phyloP scores from a whole-genome alignment of 2,329 filamentous ascomycete species.

The Lasiodiplodia gonubiensis region DNA sequence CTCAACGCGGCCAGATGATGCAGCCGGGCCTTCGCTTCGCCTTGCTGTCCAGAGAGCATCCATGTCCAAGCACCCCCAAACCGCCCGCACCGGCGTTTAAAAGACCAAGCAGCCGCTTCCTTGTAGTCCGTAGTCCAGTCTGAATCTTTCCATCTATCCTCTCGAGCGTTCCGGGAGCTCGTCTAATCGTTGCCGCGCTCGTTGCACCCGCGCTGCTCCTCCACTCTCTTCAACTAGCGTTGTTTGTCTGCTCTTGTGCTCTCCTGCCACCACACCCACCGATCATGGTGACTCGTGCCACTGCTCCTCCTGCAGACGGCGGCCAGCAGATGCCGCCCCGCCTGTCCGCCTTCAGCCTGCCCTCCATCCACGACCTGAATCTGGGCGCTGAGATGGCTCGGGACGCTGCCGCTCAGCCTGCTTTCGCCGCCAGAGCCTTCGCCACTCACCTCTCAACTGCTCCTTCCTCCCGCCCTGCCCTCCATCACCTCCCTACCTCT shows the following conservation, averaged over 20 bases:
- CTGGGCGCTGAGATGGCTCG: constrained; percentile 16
- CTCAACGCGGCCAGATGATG: constrained; percentile 27
- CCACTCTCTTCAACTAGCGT: constrained; percentile 22
- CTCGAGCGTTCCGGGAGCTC: not conserved
- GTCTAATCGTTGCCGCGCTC: constrained; percentile 15
- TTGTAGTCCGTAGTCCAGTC: constrained; percentile 22
- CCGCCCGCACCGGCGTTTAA: constrained; percentile 14
- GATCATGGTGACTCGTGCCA: constrained; percentile 27
- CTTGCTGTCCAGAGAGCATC: constrained; percentile 16
- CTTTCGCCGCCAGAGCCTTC: constrained; percentile 13
- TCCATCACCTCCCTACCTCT: constrained; percentile 2
- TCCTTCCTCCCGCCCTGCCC: not conserved
- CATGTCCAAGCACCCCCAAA: constrained; percentile 13
- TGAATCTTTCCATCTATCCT: constrained; percentile 2
- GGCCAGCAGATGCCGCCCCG: constrained; percentile 20
- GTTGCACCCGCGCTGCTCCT: constrained; percentile 22
- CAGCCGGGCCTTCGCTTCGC: constrained; percentile 22
- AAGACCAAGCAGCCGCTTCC: constrained; percentile 21
- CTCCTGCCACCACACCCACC: constrained; percentile 20
- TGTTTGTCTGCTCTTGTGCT: constrained; percentile 24
- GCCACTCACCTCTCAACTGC: not conserved
- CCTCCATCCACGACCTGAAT: constrained; percentile 23
- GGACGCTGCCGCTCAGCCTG: not conserved
- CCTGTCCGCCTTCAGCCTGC: constrained; percentile 18
- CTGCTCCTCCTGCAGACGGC: constrained; percentile 20